These are phyloP conservation scores for Pulveroboletus sp. DNA, from an alignment of 768 basidiomycete genomes.

Conservation along the genomic window DNA sequence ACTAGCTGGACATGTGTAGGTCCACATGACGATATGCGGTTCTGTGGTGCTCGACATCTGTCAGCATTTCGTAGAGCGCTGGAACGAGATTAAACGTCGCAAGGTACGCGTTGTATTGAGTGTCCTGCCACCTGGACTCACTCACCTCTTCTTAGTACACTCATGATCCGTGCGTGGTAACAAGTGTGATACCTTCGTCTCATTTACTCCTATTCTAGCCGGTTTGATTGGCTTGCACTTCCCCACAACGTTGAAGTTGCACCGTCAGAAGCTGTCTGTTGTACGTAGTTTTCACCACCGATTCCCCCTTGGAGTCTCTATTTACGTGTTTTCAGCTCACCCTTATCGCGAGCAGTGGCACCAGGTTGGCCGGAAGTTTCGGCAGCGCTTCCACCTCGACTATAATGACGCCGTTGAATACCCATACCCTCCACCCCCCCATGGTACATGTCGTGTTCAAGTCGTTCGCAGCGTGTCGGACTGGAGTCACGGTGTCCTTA, in stretches of 20 bases:
- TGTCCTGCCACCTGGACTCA: slow-evolving; percentile 1
- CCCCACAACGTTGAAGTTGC: slow-evolving; percentile 62
- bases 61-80: slow-evolving; percentile 90
- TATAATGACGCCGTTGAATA: slow-evolving; percentile 36
- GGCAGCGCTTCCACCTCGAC: slow-evolving; percentile 57
- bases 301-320: not conserved
- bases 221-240: slow-evolving; percentile 67
- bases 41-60: slow-evolving; percentile 84
- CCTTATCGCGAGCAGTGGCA: slow-evolving; percentile 65
- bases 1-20: slow-evolving; percentile 34
- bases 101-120: slow-evolving; percentile 42
- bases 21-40: slow-evolving; percentile 81
- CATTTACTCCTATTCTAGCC: slow-evolving; percentile 30
- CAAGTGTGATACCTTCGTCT: not conserved
- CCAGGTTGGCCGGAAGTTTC: slow-evolving; percentile 52
- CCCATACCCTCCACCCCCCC: slow-evolving; percentile 39
- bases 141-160: slow-evolving; percentile 19
- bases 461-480: slow-evolving; percentile 82
- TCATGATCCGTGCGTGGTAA: slow-evolving; percentile 42
- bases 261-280: slow-evolving; percentile 63
- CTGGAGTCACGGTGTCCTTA: slow-evolving; percentile 91
- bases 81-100: slow-evolving; percentile 86
- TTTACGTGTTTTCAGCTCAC: slow-evolving; percentile 39
- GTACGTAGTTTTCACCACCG: slow-evolving; percentile 33
- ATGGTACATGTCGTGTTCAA: slow-evolving; percentile 66